Conservation (phyloP, 805 yeast genomes). For the Candida chilensis region DNA sequence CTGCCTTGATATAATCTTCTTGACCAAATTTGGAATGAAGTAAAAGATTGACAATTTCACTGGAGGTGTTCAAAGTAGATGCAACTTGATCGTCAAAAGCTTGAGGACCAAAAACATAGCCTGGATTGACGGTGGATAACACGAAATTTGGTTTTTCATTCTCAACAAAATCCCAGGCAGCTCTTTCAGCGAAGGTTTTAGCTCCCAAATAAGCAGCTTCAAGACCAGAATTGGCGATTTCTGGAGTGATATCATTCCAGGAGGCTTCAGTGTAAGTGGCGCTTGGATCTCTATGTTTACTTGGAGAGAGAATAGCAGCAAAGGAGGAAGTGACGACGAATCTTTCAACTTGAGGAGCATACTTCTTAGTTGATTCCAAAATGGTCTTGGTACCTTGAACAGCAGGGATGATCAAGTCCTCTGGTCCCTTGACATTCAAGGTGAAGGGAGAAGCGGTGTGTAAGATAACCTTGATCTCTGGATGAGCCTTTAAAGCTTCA, state of each 20-base stretch:
- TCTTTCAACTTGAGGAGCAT: constrained; percentile 28
- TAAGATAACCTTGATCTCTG: constrained; percentile 42
- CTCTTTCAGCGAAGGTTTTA: constrained; percentile 49
- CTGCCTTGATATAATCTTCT: too few relatives aligned
- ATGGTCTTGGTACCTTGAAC: constrained; percentile 44
- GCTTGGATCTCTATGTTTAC: constrained; percentile 20
- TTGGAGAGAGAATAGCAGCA: constrained; percentile 32
- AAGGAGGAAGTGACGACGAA: constrained; percentile 48
- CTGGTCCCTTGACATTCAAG: constrained; percentile 29
- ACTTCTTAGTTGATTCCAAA: constrained; percentile 33
- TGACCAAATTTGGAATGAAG: constrained; percentile 3
- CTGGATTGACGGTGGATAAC: constrained; percentile 42
- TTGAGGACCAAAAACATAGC: constrained; percentile 54
- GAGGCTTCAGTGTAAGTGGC: constrained; percentile 30
- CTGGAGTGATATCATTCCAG: constrained; percentile 50
- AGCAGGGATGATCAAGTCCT: constrained; percentile 48
- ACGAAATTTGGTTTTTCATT: constrained; percentile 25
- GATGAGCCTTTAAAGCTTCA: constrained; percentile 30
- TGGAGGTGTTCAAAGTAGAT: constrained; percentile 23
- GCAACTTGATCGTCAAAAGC: constrained; percentile 17
- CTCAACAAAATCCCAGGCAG: constrained; percentile 47
- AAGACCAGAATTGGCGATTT: constrained; percentile 21
- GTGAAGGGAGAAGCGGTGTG: constrained; percentile 58
- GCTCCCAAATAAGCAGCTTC: constrained; percentile 44
- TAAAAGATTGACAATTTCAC: constrained; percentile 18